A percentile compares a stretch with the other conserved stretches of the same genome.
Evolutionary conservation across 192 early-diverging fungal species (phyloP).

Genomic region (Paraglomus occultum): DNA sequence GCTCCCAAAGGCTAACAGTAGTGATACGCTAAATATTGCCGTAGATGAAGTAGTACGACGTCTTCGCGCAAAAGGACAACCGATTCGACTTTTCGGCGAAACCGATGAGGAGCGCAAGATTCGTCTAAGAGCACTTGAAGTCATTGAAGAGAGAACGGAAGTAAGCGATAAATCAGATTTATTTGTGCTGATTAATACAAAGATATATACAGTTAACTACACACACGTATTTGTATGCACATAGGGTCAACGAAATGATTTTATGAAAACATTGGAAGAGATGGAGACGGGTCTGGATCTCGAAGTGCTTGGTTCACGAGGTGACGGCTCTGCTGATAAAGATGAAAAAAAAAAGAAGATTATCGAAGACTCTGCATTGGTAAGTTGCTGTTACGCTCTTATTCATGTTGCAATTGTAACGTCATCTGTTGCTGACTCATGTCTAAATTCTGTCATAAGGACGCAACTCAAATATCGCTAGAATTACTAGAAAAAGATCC

Average conservation of each 20-base stretch:
- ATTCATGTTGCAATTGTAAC: background rate
- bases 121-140: constrained; percentile 78
- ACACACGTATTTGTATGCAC: background rate
- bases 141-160: constrained; percentile 75
- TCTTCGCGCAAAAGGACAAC: constrained; percentile 81
- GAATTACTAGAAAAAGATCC: constrained; percentile 75
- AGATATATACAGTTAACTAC: background rate
- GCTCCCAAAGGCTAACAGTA: constrained; percentile 23
- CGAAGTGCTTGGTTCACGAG: constrained; percentile 66
- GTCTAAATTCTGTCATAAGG: constrained; percentile 37
- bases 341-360: constrained; percentile 47
- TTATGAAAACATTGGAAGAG: constrained; percentile 75
- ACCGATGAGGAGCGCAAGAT: constrained; percentile 71
- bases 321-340: constrained; percentile 47
- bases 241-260: constrained; percentile 89
- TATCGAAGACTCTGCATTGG: constrained; percentile 47
- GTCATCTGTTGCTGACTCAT: background rate
- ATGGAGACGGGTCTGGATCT: constrained; percentile 77
- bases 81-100: constrained; percentile 93
- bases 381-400: constrained; percentile 16
- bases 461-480: constrained; percentile 69
- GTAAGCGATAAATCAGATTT: constrained; percentile 1
- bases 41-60: constrained; percentile 77
- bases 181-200: background rate
- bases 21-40: constrained; percentile 57